Percentiles rank a stretch among this genome's conserved stretches.
Evolutionary conservation across 2,329 filamentous ascomycete genomes (phyloP).

Genomic region (Aspergillus viridinutans): DNA sequence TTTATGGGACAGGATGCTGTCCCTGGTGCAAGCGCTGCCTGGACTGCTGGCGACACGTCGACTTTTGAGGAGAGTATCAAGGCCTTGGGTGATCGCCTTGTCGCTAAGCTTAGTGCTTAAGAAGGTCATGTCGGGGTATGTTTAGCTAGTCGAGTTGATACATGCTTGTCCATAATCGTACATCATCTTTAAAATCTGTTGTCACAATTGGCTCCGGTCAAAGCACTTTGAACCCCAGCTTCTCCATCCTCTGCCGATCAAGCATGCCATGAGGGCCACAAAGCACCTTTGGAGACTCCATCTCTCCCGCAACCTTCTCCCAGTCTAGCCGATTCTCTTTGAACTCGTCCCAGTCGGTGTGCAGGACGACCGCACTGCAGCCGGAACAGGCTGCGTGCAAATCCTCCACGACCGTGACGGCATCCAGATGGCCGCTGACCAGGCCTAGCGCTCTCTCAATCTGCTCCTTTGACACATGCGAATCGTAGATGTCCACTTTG

Average conservation of each 20-base stretch:
- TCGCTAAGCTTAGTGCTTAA: constrained; percentile 26
- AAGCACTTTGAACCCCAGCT: constrained; percentile 13
- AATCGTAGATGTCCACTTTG: constrained; percentile 5
- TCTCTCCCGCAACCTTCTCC: constrained; percentile 7
- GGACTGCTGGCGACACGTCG: constrained; percentile 42
- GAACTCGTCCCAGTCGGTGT: constrained; percentile 5
- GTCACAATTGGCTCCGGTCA: constrained; percentile 2
- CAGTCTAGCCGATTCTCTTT: constrained; percentile 3
- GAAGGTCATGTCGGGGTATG: neutral
- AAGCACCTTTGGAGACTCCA: constrained; percentile 8
- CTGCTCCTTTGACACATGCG: neutral
- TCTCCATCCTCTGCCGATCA: constrained; percentile 11
- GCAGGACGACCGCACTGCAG: constrained; percentile 10
- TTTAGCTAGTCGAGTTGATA: neutral
- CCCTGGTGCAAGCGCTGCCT: constrained; percentile 53
- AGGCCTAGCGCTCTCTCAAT: neutral
- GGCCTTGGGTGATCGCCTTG: constrained; percentile 49
- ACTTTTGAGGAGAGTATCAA: constrained; percentile 48
- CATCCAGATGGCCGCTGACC: constrained; percentile 1
- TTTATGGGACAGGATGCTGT: constrained; percentile 56
- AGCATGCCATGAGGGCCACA: constrained; percentile 6
- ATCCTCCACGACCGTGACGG: constrained; percentile 4
- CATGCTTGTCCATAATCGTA: neutral
- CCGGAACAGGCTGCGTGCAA: constrained; percentile 8
- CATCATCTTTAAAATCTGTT: neutral